phyloP scores from a whole-genome alignment of 495 filamentous ascomycete species.

The Pyrenopolyporus hunteri region DNA sequence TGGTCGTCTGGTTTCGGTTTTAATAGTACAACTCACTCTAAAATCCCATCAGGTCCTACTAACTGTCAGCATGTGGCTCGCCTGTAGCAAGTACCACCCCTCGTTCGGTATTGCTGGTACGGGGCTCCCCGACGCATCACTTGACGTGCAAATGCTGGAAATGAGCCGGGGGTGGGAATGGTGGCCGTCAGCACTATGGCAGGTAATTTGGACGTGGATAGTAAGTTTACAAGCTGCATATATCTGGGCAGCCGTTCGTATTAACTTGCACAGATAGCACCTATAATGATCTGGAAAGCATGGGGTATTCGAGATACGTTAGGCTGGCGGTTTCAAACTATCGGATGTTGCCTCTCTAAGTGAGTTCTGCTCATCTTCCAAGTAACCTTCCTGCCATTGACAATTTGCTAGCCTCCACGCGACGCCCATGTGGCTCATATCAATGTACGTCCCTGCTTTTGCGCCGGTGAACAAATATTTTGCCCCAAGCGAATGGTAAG shows the following conservation, averaged over 20 bases:
- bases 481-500: conserved; percentile 62
- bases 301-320: conserved; percentile 66
- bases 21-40: background rate
- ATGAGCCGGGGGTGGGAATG: conserved; percentile 66
- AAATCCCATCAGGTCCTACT: conserved; percentile 56
- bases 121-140: conserved; percentile 54
- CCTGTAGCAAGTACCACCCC: conserved; percentile 69
- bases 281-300: conserved; percentile 50
- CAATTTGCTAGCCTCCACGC: conserved; percentile 59
- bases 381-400: background rate
- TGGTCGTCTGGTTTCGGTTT: background rate
- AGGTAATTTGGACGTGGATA: conserved; percentile 68
- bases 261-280: conserved; percentile 40
- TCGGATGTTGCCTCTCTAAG: conserved; percentile 63
- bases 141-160: conserved; percentile 55
- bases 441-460: conserved; percentile 64
- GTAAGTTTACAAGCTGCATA: conserved; percentile 56
- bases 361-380: conserved; percentile 22
- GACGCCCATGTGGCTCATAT: conserved; percentile 69
- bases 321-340: conserved; percentile 71
- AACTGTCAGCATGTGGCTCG: conserved; percentile 65
- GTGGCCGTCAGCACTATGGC: conserved; percentile 70
- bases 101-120: conserved; percentile 50
- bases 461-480: conserved; percentile 60
- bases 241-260: conserved; percentile 45